Base-by-base conservation (phyloP, 192 early-diverging fungal species). In the Coemansia sp. region DNA sequence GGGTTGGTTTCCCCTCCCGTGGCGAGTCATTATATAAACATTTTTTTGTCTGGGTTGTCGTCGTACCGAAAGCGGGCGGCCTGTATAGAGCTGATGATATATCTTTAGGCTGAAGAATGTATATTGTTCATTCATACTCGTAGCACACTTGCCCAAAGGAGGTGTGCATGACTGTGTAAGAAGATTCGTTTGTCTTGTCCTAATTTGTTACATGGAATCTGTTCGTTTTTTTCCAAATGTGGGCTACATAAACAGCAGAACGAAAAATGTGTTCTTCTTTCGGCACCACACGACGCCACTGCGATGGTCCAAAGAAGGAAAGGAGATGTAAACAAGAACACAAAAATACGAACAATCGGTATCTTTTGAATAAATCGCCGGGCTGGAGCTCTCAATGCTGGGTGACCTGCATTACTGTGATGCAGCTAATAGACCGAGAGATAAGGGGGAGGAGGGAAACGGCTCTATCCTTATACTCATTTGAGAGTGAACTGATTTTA, bases 21-120 rank as follows among this genome's bases (percentile, higher is more conserved):
- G 54, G 54, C 54, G 49, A 51, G 54, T n/a, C 27, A 33, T 33
- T 55, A 55, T 55, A 31, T 55, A 55, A 52, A 52, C 20, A 18
- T 24, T 33, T 60, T 6, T 43, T 33, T 60, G 36, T 43, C 10
- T 43, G 42, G 27, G 61, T 63, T 54, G 27, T 27, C 27, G 27
- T 31, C 24, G 54, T 31, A 31, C 54, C 4, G 3, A 51, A 3
- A 16, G 13, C 1, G 12, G 54, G 54, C 54, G 24, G 27, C 22
- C 54, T 11, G 47, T 51, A 27, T 55, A 31, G 54, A 55, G 54
- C 27, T 27, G 54, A 55, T 27, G 31, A 55, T 31, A 31, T 2
- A 24, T 8, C 8, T 20, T 8, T 8, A 51, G 18, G 6, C 36
- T 5, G 44, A 18, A 46, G 9, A 51, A 24, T 55, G 54, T 11